Evolutionary conservation across 805 yeast species (phyloP), one percentile per base, ranked within the genome.

Genomic region (Wickerhamiella lipophila): DNA sequence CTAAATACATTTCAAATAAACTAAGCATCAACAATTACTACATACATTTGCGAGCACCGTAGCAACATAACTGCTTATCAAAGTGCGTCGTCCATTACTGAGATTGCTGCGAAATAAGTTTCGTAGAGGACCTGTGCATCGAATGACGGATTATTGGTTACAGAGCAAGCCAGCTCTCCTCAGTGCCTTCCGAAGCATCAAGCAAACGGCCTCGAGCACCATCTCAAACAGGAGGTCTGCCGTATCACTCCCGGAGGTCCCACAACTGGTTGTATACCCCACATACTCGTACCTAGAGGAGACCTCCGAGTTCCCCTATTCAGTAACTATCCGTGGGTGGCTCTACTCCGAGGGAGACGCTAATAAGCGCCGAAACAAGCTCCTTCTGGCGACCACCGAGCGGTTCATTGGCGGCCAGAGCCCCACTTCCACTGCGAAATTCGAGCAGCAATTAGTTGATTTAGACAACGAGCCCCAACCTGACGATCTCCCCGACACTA

Each of bases 291-390:
- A 45, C 25, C 23, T 21, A 11, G 26, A 34, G 12, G 50, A 27
- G n/a, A 5, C 11, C 16, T 50, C 26, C 26, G 56, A 51, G 19
- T 51, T 52, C 2, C 41, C 49, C 13, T 35, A 41, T 26, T 34
- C 35, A 2, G 39, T 48, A 18, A 42, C 50, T 3, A 76, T 88
- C 2, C 71, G 83, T 40, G 95, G 96, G 6, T 76, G 83, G 74
- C 66, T 82, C 23, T 72, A 58, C 47, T 70, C 83, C 38, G 85
- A 87, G 0, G 94, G 94, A 0, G 68, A 73, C 7, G 74, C 78
- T 70, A 73, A 75, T 26, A 69, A 94, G 38, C 85, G 81, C 58
- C 44, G 51, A 16, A 85, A 86, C 62, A 68, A 79, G 50, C 61
- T 88, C 40, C 68, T 88, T 52, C 41, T 51, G 8, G 53, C 56